Conservation (phyloP, 192 early-diverging fungal genomes). For the Entophlyctis luteolus region DNA sequence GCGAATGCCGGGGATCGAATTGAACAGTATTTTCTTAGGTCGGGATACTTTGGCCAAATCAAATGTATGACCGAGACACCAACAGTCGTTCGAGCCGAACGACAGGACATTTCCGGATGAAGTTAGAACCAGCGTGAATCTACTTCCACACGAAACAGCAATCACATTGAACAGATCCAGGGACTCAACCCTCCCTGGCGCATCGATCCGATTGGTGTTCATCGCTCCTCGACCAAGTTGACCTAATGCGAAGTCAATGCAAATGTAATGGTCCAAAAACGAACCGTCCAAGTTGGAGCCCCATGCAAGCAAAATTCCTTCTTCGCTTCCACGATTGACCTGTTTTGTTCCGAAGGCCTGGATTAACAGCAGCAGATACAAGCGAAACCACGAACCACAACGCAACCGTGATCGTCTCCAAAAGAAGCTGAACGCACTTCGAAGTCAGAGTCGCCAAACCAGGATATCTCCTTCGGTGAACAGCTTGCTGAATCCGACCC, state of each 20-base stretch:
- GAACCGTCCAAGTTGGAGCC: background rate
- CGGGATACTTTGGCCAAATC: background rate
- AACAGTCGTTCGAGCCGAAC: slow-evolving; percentile 1
- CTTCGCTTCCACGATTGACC: background rate
- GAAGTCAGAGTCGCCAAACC: background rate
- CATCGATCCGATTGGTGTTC: background rate
- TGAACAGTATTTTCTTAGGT: slow-evolving; percentile 9
- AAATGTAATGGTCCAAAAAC: background rate
- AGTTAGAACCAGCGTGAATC: slow-evolving; percentile 6
- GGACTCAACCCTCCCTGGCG: slow-evolving; percentile 2
- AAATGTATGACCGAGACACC: slow-evolving; percentile 9
- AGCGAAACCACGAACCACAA: background rate
- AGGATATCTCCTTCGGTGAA: background rate
- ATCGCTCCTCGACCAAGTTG: slow-evolving; percentile 5
- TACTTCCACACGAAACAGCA: background rate
- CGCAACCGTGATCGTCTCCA: background rate
- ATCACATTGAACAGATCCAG: slow-evolving; percentile 10
- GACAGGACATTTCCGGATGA: slow-evolving; percentile 10
- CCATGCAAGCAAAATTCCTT: slow-evolving; percentile 10
- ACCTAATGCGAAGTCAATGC: background rate
- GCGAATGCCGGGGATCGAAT: background rate
- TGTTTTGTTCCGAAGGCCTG: background rate
- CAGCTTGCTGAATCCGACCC: no score
- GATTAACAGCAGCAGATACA: background rate
- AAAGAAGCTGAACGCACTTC: background rate